A percentile compares a stretch with the other conserved stretches of the same genome.
These are phyloP conservation scores for Globisporangium lucens DNA, from an alignment of 352 stramenopile genomes.

Conservation along the genomic window DNA sequence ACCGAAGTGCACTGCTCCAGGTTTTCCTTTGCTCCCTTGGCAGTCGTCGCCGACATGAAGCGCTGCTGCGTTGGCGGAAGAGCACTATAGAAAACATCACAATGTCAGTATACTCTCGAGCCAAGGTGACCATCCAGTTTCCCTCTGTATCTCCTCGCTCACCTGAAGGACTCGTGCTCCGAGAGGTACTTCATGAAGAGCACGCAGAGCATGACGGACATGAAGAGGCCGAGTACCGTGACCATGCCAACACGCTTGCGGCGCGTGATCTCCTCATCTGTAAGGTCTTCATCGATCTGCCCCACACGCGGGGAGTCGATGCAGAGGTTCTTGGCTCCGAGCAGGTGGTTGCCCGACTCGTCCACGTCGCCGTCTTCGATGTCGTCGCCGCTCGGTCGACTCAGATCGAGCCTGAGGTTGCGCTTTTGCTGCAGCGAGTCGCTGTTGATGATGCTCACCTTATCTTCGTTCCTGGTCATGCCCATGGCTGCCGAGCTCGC, in stretches of 20 bases:
- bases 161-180: constrained; percentile 74
- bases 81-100: constrained; percentile 29
- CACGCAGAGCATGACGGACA: constrained; percentile 64
- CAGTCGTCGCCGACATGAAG: constrained; percentile 71
- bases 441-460: constrained; percentile 47
- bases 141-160: not conserved
- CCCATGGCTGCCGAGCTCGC: constrained; percentile 8
- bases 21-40: constrained; percentile 58
- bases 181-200: constrained; percentile 58
- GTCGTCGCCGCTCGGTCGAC: constrained; percentile 19
- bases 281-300: constrained; percentile 39
- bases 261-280: constrained; percentile 46
- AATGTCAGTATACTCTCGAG: constrained; percentile 1
- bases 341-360: constrained; percentile 42
- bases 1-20: constrained; percentile 74
- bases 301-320: constrained; percentile 60
- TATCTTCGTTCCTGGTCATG: constrained; percentile 37
- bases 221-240: constrained; percentile 50
- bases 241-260: constrained; percentile 56
- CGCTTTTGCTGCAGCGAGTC: constrained; percentile 41
- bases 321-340: constrained; percentile 53
- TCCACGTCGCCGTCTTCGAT: constrained; percentile 30
- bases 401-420: constrained; percentile 28
- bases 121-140: not conserved
- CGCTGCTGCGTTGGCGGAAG: constrained; percentile 71